Evolutionary conservation across 2,329 filamentous ascomycete species (phyloP).

Genomic region (Chalaropsis ovoidea): DNA sequence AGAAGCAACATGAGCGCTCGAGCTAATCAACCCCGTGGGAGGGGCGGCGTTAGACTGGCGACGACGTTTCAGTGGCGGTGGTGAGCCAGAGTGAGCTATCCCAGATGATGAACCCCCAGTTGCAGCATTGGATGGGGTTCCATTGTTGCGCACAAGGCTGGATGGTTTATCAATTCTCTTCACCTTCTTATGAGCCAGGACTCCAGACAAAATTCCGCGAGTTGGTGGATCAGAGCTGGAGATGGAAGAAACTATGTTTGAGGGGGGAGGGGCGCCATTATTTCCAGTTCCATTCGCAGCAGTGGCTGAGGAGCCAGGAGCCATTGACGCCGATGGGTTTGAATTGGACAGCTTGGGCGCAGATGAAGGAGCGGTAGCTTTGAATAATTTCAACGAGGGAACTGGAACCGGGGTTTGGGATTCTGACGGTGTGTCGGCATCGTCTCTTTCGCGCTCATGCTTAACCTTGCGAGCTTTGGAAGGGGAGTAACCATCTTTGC

Average conservation of each 20-base stretch:
- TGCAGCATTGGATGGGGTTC: neutral
- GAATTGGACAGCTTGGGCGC: neutral
- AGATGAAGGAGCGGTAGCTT: slow-evolving; percentile 1
- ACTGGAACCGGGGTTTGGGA: neutral
- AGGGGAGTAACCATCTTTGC: slow-evolving; percentile 54
- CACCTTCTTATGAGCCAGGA: slow-evolving; percentile 22
- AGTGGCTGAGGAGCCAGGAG: neutral
- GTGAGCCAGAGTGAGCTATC: slow-evolving; percentile 13
- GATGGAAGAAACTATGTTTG: slow-evolving; percentile 15
- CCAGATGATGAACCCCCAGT: neutral
- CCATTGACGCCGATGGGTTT: neutral
- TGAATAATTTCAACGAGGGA: slow-evolving; percentile 11
- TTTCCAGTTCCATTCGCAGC: neutral
- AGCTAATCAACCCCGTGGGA: neutral
- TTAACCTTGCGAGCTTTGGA: slow-evolving; percentile 55
- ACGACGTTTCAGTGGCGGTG: slow-evolving; percentile 19
- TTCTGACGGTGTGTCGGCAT: slow-evolving; percentile 16
- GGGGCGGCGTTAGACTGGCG: slow-evolving; percentile 20
- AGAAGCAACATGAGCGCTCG: slow-evolving; percentile 38
- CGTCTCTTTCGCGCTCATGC: slow-evolving; percentile 52
- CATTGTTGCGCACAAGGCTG: slow-evolving; percentile 2
- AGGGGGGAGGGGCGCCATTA: neutral
- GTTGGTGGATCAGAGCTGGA: slow-evolving; percentile 5
- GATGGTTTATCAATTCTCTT: slow-evolving; percentile 18
- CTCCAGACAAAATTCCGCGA: slow-evolving; percentile 15